Evolutionary conservation across 352 stramenopile species (phyloP).

Genomic region (Phytophthora cajani): DNA sequence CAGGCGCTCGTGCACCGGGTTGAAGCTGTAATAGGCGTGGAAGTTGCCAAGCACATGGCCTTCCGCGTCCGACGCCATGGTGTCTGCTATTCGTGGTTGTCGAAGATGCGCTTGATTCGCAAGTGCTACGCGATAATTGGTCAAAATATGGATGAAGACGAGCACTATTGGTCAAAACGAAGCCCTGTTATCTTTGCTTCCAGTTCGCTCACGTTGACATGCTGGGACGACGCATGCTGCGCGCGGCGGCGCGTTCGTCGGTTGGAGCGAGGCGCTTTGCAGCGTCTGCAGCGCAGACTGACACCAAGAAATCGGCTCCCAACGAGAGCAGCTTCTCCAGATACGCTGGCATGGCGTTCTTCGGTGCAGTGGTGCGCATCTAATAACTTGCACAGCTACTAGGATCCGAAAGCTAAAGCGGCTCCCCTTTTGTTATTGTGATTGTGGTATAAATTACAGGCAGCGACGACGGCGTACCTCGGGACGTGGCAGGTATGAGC

Average conservation of each 20-base stretch:
- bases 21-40: conserved; percentile 89
- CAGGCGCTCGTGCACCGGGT: conserved; percentile 73
- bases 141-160: conserved; percentile 7
- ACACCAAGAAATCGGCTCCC: neutral
- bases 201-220: conserved; percentile 18
- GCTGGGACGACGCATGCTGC: conserved; percentile 30
- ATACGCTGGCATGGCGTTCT: conserved; percentile 87
- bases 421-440: conserved; percentile 1
- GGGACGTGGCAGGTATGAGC: conserved; percentile 77
- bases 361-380: conserved; percentile 72
- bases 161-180: conserved; percentile 18
- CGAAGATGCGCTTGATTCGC: conserved; percentile 11
- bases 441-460: conserved; percentile 34
- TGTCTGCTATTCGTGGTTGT: neutral
- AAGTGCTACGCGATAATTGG: conserved; percentile 15
- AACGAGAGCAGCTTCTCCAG: conserved; percentile 77
- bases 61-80: conserved; percentile 51
- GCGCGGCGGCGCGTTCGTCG: conserved; percentile 24
- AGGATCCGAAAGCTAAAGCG: neutral
- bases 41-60: conserved; percentile 87
- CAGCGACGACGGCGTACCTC: conserved; percentile 75
- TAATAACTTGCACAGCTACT: neutral
- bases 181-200: conserved; percentile 4
- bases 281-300: conserved; percentile 32
- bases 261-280: conserved; percentile 34